Percentiles rank a stretch among this genome's conserved stretches.
Evolutionary conservation across 2,329 filamentous ascomycete genomes (phyloP).

Genomic region (Fusarium avenaceum): DNA sequence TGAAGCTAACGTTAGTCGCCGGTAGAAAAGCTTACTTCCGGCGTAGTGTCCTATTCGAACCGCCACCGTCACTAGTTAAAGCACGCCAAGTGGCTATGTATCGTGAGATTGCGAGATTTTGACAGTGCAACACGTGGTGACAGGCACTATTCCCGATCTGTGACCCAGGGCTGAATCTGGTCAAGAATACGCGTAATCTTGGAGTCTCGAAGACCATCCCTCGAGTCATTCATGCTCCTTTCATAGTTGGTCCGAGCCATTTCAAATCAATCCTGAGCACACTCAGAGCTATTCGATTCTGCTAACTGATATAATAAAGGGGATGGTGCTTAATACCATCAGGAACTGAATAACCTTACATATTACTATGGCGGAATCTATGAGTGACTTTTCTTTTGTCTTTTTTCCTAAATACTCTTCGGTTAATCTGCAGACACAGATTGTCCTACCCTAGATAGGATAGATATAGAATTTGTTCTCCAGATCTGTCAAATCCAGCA

Average conservation of each 20-base stretch:
- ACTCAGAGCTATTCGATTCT: too few relatives aligned
- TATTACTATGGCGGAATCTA: too few relatives aligned
- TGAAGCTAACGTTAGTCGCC: neutral
- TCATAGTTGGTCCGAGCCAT: neutral
- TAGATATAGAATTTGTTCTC: conserved; percentile 58
- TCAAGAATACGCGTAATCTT: too few relatives aligned
- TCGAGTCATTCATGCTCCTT: neutral
- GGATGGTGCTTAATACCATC: too few relatives aligned
- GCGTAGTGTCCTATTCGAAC: neutral
- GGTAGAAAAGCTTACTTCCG: neutral
- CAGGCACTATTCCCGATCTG: neutral
- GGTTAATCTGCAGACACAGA: neutral
- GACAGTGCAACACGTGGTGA: neutral
- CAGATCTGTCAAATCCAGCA: conserved; percentile 57
- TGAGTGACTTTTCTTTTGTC: neutral
- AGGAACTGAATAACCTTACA: too few relatives aligned
- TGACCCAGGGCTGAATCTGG: too few relatives aligned
- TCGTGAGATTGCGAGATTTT: conserved; percentile 6
- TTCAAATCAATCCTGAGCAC: too few relatives aligned
- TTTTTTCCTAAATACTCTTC: neutral
- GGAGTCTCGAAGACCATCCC: neutral
- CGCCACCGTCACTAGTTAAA: conserved; percentile 6
- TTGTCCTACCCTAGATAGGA: conserved; percentile 19
- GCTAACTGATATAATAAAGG: too few relatives aligned
- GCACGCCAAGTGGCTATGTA: neutral